Evolutionary conservation across 768 basidiomycete species (phyloP).

Genomic region (Mrakia gelida): DNA sequence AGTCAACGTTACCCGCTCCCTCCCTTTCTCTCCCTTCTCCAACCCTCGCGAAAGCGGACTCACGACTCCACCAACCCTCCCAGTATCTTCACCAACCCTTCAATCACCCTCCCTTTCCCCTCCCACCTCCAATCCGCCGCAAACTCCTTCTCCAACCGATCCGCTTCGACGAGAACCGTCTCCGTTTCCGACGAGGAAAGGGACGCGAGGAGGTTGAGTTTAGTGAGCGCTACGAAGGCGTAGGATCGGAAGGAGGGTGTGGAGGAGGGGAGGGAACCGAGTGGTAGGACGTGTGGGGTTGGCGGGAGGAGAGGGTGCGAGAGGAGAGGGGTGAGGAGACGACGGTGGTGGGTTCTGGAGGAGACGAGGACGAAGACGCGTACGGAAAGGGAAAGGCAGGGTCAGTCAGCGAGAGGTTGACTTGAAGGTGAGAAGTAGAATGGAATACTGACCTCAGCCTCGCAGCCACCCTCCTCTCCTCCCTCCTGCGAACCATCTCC

Average conservation of each 20-base stretch:
- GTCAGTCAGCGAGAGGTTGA: neutral
- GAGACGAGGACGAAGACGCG: no score
- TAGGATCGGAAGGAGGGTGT: neutral
- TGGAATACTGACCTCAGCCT: neutral
- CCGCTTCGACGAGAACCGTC: neutral
- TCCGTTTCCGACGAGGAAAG: neutral
- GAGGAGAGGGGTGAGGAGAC: constrained; percentile 7
- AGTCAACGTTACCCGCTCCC: neutral
- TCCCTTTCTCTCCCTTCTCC: neutral
- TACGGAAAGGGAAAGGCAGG: neutral
- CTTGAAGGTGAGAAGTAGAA: neutral
- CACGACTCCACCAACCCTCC: constrained; percentile 3
- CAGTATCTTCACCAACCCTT: neutral
- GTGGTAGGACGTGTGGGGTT: neutral
- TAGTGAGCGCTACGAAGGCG: neutral
- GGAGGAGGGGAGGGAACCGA: neutral
- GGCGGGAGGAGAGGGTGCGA: neutral
- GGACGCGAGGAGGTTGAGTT: neutral
- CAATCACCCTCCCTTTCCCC: neutral
- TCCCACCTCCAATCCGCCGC: neutral
- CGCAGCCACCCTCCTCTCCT: neutral
- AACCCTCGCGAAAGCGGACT: no score
- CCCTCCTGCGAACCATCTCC: neutral
- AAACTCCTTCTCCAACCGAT: constrained; percentile 7
- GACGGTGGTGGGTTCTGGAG: neutral